phyloP scores from a whole-genome alignment of 2,329 filamentous ascomycete species.

The Beauveria sp. region DNA sequence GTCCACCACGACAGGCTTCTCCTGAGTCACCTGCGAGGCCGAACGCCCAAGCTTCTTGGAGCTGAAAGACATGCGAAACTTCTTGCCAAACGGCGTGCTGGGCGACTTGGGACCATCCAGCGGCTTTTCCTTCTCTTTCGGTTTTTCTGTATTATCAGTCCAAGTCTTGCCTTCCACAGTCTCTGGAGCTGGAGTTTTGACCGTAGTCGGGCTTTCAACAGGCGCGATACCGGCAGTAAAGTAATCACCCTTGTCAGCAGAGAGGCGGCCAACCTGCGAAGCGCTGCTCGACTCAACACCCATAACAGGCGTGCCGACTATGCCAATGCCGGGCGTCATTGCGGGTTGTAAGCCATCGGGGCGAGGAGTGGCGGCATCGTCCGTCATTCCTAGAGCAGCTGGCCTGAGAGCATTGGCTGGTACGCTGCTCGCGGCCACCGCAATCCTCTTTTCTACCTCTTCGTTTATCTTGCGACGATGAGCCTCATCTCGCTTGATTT shows the following conservation, averaged over 20 bases:
- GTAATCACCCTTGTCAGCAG: conserved; percentile 65
- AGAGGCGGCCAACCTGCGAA: conserved; percentile 52
- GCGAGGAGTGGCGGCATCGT: conserved; percentile 48
- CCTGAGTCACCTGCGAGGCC: conserved; percentile 48
- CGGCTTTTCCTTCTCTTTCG: conserved; percentile 37
- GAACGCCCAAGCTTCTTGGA: conserved; percentile 77
- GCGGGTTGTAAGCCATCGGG: conserved; percentile 57
- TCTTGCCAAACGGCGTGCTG: conserved; percentile 69
- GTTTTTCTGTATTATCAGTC: conserved; percentile 41
- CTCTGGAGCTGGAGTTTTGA: conserved; percentile 29
- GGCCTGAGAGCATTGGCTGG: conserved; percentile 50
- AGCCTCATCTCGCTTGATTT: conserved; percentile 71
- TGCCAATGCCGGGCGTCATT: conserved; percentile 69
- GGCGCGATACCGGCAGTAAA: conserved; percentile 58
- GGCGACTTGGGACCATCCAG: conserved; percentile 47
- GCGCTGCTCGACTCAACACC: conserved; percentile 34
- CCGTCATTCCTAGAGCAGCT: conserved; percentile 12
- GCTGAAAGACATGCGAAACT: conserved; percentile 76
- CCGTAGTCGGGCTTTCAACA: conserved; percentile 32
- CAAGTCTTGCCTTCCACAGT: conserved; percentile 42
- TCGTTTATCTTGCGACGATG: conserved; percentile 64
- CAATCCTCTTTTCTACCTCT: conserved; percentile 49
- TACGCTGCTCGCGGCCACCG: conserved; percentile 47
- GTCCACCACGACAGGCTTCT: conserved; percentile 66
- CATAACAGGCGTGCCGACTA: conserved; percentile 63